These are phyloP conservation scores for Penicillium sp. DNA, from an alignment of 2,329 filamentous ascomycete genomes.

Conservation along the genomic window DNA sequence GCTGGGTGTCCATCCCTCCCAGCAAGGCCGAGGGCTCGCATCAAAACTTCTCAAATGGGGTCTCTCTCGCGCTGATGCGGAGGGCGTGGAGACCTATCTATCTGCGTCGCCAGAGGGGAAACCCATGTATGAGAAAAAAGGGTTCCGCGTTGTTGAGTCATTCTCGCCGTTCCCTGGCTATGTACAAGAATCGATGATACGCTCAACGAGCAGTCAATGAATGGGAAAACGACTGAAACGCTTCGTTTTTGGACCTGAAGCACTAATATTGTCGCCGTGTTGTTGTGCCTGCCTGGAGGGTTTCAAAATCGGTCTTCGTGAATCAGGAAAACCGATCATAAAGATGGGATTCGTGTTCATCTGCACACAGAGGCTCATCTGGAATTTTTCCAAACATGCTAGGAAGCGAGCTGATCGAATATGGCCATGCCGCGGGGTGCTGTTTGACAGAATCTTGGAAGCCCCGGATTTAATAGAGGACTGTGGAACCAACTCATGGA, in stretches of 20 bases:
- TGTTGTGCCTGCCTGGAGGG: neutral
- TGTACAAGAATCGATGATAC: slow-evolving; percentile 20
- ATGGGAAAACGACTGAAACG: too few species aligned
- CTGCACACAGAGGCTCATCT: too few species aligned
- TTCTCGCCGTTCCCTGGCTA: slow-evolving; percentile 19
- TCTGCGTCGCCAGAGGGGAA: slow-evolving; percentile 38
- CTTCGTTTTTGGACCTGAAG: neutral
- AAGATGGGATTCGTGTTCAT: too few species aligned
- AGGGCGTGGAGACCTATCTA: slow-evolving; percentile 39
- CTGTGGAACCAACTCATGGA: too few species aligned
- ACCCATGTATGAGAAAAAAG: slow-evolving; percentile 41
- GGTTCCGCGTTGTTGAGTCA: slow-evolving; percentile 33
- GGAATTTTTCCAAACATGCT: too few species aligned
- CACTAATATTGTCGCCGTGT: neutral
- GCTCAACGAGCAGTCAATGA: slow-evolving; percentile 3
- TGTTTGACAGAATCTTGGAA: too few species aligned
- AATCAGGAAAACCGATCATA: too few species aligned
- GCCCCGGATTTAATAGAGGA: too few species aligned
- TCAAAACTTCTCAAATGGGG: slow-evolving; percentile 39
- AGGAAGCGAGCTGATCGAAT: too few species aligned
- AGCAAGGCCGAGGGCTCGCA: slow-evolving; percentile 26
- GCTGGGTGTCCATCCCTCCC: slow-evolving; percentile 25
- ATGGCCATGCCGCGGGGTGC: too few species aligned
- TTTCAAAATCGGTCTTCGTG: too few species aligned
- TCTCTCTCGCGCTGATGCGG: slow-evolving; percentile 37